Evolutionary conservation across 2,329 filamentous ascomycete genomes (phyloP), one percentile per base, ranked within the genome.

Genomic region (Verruconis gallopava): DNA sequence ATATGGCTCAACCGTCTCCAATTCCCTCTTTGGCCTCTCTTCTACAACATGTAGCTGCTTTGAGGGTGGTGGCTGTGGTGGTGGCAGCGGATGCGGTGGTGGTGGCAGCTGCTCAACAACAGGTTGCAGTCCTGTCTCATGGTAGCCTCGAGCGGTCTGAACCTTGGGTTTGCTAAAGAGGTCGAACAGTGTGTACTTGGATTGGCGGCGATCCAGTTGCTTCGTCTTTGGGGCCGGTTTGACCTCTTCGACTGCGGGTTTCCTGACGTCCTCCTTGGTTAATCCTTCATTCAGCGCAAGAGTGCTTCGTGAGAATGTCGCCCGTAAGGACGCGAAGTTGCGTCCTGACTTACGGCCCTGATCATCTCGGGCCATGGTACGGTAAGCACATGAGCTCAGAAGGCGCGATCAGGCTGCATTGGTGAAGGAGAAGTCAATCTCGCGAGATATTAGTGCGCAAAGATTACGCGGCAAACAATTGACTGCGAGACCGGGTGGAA

Each of bases 121-220:
- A 12, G 33, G 3, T n/a, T 22, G 45, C 14, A 65, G 53, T 25
- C 60, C 64, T 34, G 57, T 51, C 49, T 69, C 66, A 19, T 59
- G 59, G 48, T 68, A 64, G 4, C 65, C 66, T 46, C 62, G 61
- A 37, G 60, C 56, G 49, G 56, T 64, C 48, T 71, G 66, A 20
- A 68, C 64, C 49, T 67, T 69, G 17, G 67, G 65, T 43, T 57
- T 58, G 51, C 62, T 67, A 55, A 71, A 71, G 12, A 71, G 57
- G 43, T 56, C 63, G 55, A 69, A 69, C 9, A 70, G 51, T 21
- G 66, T 68, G 61, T 69, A 64, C 43, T 59, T 67, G n/a, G 60
- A 62, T 14, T 56, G 44, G 3, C 55, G 44, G 32, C 54, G 54
- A 43, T 59, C 57, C 9, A 57, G 3, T 5, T n/a, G 15, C 3